Evolutionary conservation across 768 basidiomycete genomes (phyloP).

Genomic region (Russula sp.): DNA sequence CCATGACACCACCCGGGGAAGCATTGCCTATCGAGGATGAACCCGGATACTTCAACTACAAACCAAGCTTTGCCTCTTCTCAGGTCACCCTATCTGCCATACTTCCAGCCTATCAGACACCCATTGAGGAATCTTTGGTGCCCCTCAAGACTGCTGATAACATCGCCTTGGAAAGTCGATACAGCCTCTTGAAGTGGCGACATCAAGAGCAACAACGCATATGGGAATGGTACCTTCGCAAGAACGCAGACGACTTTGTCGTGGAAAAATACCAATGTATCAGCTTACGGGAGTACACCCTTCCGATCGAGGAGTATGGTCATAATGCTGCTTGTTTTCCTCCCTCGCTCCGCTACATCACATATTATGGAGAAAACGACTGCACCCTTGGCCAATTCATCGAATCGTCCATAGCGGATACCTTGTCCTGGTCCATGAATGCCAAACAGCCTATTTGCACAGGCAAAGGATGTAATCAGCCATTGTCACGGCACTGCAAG

Average conservation of each 20-base stretch:
- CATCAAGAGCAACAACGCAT: slow-evolving; percentile 84
- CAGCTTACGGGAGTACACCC: slow-evolving; percentile 68
- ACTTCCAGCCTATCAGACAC: slow-evolving; percentile 29
- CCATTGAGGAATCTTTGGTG: slow-evolving; percentile 36
- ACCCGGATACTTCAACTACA: slow-evolving; percentile 41
- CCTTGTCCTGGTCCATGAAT: slow-evolving; percentile 61
- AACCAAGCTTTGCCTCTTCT: slow-evolving; percentile 30
- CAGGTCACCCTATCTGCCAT: slow-evolving; percentile 27
- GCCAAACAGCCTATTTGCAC: slow-evolving; percentile 66
- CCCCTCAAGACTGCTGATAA: slow-evolving; percentile 58
- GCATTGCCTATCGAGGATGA: slow-evolving; percentile 23
- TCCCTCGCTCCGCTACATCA: slow-evolving; percentile 65
- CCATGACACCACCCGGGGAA: slow-evolving; percentile 35
- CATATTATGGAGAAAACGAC: slow-evolving; percentile 91
- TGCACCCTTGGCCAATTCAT: slow-evolving; percentile 91
- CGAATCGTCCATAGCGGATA: slow-evolving; percentile 68
- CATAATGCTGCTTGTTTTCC: slow-evolving; percentile 71
- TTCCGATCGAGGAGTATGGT: slow-evolving; percentile 67
- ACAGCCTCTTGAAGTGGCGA: slow-evolving; percentile 65
- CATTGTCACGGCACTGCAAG: slow-evolving; percentile 76
- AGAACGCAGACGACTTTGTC: slow-evolving; percentile 79
- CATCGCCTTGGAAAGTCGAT: slow-evolving; percentile 67
- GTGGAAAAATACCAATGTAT: slow-evolving; percentile 93
- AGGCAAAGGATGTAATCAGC: slow-evolving; percentile 79
- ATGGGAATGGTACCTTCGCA: slow-evolving; percentile 93